Base-by-base conservation (phyloP, 179 eudicot genomes). In the Silene vulgaris region DNA sequence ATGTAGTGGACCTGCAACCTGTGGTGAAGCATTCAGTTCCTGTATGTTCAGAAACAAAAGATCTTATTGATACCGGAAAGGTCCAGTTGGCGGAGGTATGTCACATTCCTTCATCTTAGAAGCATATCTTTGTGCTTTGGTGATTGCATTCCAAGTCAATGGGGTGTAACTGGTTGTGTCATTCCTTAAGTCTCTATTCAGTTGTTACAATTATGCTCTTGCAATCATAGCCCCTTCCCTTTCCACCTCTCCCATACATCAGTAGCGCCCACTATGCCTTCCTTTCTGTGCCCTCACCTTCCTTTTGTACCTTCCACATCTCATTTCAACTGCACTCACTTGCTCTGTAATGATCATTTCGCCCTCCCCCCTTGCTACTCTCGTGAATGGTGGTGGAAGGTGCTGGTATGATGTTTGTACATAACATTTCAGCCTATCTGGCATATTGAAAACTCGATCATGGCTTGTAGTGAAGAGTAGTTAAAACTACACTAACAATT, bases 11-110 rank as follows among this genome's bases (percentile, higher is more conserved):
- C 84, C 75, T 95, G 57, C 91, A 86, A 82, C 99, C 99, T 37
- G 93, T 93, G 48, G 91, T 95, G 63, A 95, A 95, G 86, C 96
- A 95, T 82, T 90, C 97, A 1, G 89, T 95, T 72, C 99, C 97
- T 30, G 81, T 93, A 14, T 90, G 96, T 80, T 85, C 93, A 28
- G 97, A 93, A 77, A 97, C 99, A 23, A 93, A 89, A 89, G 96
- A 90, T 84, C 96, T 95, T 76, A 88, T 95, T 76, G 99, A 93
- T 82, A 88, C 96, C 1, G 99, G 99, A 43, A 95, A 95, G 84
- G 80, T 87, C 79, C 96, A 90, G 82, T 77, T 95, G 80, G 96
- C 96, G 17, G 99, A 95, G 97, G 99, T 95, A 79, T 67, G 75
- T 48, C 77, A n/a, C 77, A 20, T 16, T 66, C 8, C 29, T 59